Evolutionary conservation across 331 rosid genomes (phyloP), one percentile per base, ranked within the genome.

Genomic region (Ulmus americana): DNA sequence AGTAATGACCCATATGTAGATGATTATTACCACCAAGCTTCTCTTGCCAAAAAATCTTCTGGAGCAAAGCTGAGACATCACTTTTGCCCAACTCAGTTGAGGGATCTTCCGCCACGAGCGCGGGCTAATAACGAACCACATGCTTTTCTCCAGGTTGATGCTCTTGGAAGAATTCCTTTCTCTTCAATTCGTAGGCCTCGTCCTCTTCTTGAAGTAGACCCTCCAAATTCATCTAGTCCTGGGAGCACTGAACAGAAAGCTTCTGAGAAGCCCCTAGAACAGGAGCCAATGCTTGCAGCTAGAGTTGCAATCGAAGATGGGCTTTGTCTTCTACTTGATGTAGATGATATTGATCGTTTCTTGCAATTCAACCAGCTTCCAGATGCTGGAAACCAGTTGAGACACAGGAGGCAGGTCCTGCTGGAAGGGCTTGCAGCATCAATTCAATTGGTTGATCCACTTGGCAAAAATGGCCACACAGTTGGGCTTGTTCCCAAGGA

Each of bases 111-210:
- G 44, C 39, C 96, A 20, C 84, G 78, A 55, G 64, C 95, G 63
- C 95, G 97, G 48, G 62, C 91, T 70, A 86, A 72, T 76, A 16
- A 69, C 10, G 97, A 91, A 64, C 84, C 88, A 18, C 97, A 91
- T 78, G 87, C 96, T 77, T 91, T 88, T 77, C 96, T 91, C 69
- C 97, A 91, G 70, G 95, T 91, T 67, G 97, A 91, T 81, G 85
- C 96, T 70, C 82, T 88, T 67, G 97, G 97, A 58, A 86, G 97
- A 80, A 94, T 91, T 75, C 88, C 95, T 8, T 91, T 91, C 80
- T 91, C 92, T 1, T 91, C 97, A 70, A 86, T 91, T 71, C 96
- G 96, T 12, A 80, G 97, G 63, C 97, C 96, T 51, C 96, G 90
- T 20, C 95, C 97, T 66, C 96, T 91, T 68, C 90, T 91, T 55